These are phyloP conservation scores for Clohesyomyces aquaticus DNA, from an alignment of 495 filamentous ascomycete genomes.

Conservation along the genomic window DNA sequence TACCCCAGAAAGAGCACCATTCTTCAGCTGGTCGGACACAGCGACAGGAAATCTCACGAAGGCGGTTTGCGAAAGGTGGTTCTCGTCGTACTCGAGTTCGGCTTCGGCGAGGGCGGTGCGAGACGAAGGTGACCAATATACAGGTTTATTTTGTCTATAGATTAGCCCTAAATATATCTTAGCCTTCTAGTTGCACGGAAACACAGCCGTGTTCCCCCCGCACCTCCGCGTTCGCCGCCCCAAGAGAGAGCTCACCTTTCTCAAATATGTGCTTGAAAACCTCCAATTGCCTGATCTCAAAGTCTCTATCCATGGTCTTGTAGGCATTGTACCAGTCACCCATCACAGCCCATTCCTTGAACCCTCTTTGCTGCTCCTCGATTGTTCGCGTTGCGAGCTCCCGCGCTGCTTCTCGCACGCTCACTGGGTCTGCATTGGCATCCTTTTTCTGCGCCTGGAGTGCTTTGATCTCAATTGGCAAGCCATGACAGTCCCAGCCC, in stretches of 20 bases:
- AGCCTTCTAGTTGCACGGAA: too few species aligned
- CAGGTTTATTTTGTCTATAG: slow-evolving; percentile 85
- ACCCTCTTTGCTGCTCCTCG: slow-evolving; percentile 77
- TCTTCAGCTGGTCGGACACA: slow-evolving; percentile 54
- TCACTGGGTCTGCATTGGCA: slow-evolving; percentile 46
- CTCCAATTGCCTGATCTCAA: slow-evolving; percentile 82
- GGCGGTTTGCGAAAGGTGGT: slow-evolving; percentile 78
- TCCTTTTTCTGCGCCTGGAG: slow-evolving; percentile 60
- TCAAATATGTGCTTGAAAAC: slow-evolving; percentile 86
- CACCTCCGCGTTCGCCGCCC: too few species aligned
- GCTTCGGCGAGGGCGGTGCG: slow-evolving; percentile 92
- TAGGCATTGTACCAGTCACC: slow-evolving; percentile 90
- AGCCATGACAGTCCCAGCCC: slow-evolving; percentile 97
- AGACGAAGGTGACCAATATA: slow-evolving; percentile 95
- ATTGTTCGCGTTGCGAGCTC: slow-evolving; percentile 75
- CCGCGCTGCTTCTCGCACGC: slow-evolving; percentile 72
- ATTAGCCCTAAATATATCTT: slow-evolving; percentile 70
- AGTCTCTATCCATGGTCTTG: slow-evolving; percentile 87
- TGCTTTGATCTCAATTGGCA: slow-evolving; percentile 98
- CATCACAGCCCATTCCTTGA: slow-evolving; percentile 86
- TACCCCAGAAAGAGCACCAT: slow-evolving; percentile 46
- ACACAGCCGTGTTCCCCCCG: too few species aligned
- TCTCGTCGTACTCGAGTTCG: slow-evolving; percentile 90
- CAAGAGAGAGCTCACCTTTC: slow-evolving; percentile 54
- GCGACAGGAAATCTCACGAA: slow-evolving; percentile 78